Evolutionary conservation across 306 rosid genomes (phyloP).

Genomic region (Prunus fruticosa): DNA sequence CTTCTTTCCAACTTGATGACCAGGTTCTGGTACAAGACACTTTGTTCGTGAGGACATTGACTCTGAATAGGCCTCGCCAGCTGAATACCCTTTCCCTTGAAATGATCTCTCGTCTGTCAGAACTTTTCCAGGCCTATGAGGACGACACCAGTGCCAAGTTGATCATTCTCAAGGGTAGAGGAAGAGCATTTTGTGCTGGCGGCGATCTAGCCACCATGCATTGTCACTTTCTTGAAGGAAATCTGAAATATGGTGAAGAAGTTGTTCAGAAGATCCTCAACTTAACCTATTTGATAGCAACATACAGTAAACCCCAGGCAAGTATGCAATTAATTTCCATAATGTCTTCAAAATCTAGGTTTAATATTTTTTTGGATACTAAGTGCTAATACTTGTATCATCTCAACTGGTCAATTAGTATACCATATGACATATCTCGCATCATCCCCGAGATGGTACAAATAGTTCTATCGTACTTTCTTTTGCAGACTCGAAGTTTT

Average conservation of each 20-base stretch:
- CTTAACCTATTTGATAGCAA: constrained; percentile 62
- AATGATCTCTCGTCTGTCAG: constrained; percentile 58
- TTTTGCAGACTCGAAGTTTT: too few species aligned
- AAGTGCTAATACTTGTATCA: too few species aligned
- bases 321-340: neutral
- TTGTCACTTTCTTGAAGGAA: constrained; percentile 25
- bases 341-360: too few species aligned
- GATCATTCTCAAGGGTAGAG: constrained; percentile 64
- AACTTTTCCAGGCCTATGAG: constrained; percentile 43
- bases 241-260: constrained; percentile 51
- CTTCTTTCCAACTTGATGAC: neutral
- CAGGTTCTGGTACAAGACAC: constrained; percentile 53
- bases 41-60: constrained; percentile 39
- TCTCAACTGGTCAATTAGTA: too few species aligned
- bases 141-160: constrained; percentile 44
- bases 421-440: too few species aligned
- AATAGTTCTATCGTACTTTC: too few species aligned
- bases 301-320: constrained; percentile 43
- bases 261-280: constrained; percentile 34
- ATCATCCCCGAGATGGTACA: too few species aligned
- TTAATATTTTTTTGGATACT: too few species aligned
- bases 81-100: constrained; percentile 55
- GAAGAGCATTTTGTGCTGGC: constrained; percentile 81
- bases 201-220: constrained; percentile 55
- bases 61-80: constrained; percentile 54